Percentiles rank a stretch among this genome's conserved stretches.
These are phyloP conservation scores for Trichoderma virens DNA, from an alignment of 495 filamentous ascomycete species.

Conservation along the genomic window DNA sequence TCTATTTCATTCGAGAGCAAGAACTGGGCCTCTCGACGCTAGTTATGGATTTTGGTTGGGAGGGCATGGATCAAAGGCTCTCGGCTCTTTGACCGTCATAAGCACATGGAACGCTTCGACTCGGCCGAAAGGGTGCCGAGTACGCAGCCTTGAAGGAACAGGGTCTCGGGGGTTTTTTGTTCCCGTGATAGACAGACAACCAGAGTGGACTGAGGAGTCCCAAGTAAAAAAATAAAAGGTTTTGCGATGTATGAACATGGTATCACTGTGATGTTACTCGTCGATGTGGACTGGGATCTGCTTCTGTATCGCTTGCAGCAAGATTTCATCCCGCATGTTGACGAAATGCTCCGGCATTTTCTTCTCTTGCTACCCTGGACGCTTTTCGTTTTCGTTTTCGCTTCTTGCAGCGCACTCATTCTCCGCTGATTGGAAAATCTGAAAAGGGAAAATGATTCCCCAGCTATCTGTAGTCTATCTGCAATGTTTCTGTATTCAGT, in stretches of 20 bases:
- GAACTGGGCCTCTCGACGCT: slow-evolving; percentile 6
- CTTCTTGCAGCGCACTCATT: no score
- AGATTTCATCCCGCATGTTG: no score
- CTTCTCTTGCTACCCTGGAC: no score
- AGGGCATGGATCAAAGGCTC: slow-evolving; percentile 7
- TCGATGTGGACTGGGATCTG: no score
- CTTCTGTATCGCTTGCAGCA: no score
- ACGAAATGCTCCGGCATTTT: no score
- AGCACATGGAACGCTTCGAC: slow-evolving; percentile 7
- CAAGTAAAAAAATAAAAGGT: slow-evolving; percentile 2
- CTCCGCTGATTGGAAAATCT: no score
- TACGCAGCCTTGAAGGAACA: neutral
- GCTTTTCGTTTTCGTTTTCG: no score
- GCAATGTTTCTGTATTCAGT: neutral
- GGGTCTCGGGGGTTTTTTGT: slow-evolving; percentile 5
- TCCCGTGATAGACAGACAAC: slow-evolving; percentile 9
- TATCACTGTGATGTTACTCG: neutral
- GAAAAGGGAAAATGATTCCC: no score
- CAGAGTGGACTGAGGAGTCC: slow-evolving; percentile 10
- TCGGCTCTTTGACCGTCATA: slow-evolving; percentile 5
- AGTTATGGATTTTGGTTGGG: slow-evolving; percentile 7
- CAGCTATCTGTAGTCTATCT: no score
- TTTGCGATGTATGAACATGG: neutral
- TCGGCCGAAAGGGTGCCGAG: slow-evolving; percentile 8
- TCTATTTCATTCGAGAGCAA: slow-evolving; percentile 9